Evolutionary conservation across 352 stramenopile species (phyloP), one percentile per base, ranked within the genome.

Genomic region (Pythium rishiriense): DNA sequence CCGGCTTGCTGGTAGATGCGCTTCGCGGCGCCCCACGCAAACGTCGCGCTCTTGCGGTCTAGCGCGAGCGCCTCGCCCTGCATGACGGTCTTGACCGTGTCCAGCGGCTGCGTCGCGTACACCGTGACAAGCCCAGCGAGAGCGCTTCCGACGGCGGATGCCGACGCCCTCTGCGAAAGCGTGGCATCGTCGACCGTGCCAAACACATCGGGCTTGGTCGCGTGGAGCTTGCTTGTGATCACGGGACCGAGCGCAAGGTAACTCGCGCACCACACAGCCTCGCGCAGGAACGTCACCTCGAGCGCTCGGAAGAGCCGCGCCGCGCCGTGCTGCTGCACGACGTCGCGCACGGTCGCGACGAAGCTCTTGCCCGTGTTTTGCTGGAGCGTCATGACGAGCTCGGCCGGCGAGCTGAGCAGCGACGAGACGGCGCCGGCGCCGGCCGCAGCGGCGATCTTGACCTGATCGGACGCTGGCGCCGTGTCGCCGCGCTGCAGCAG

Each of bases 371-470:
- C 86, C 22, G 75, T 88, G 76, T 91, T 90, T 64, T 95, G 86
- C 72, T 95, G 86, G 53, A 93, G 76, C 55, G 86, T 95, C 86
- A 95, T 95, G 51, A 92, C 78, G 29, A 95, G 76, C 67, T 95
- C 86, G 15, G 83, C 86, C 0, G 86, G 75, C 0, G 83, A 87
- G 41, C 83, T 89, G 12, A 95, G 67, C 43, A 76, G 55, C 33
- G 86, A 78, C 12, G 86, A 93, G 21, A 72, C 76, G 25, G 85
- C 60, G 33, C 86, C 86, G 1, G 84, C 85, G 48, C 89, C 52
- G 11, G 79, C 80, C 12, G 77, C 86, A n/a, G 79, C 81, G 10
- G 79, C 57, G 42, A 94, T 73, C 68, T 90, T 89, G 47, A 76
- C 65, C 43, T 64, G 42, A 60, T 89, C 82, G 0, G 82, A 87